Evolutionary conservation across 805 yeast genomes (phyloP).

Genomic region (Ogataea neopini): DNA sequence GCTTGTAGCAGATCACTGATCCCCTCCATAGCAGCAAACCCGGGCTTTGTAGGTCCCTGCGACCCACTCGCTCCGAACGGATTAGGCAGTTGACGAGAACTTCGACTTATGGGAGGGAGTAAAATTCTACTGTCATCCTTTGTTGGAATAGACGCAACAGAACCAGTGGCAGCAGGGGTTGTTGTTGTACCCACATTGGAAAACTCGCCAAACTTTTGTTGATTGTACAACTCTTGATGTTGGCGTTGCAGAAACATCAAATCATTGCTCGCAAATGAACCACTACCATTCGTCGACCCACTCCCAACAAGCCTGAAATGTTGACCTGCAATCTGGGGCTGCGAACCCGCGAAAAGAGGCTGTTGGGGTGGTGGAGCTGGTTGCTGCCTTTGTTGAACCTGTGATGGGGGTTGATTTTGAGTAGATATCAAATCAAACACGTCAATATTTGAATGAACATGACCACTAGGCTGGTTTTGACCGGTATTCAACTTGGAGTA

Average conservation of each 20-base stretch:
- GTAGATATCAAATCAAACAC: slow-evolving; percentile 23
- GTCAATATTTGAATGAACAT: slow-evolving; percentile 16
- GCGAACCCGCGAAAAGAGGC: neutral
- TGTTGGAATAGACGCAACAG: no score
- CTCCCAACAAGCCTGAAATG: slow-evolving; percentile 13
- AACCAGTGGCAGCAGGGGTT: no score
- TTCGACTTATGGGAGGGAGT: slow-evolving; percentile 24
- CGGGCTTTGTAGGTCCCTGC: slow-evolving; percentile 2
- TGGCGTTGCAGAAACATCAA: slow-evolving; percentile 20
- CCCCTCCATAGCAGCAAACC: slow-evolving; percentile 19
- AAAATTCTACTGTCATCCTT: slow-evolving; percentile 7
- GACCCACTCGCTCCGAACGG: slow-evolving; percentile 13
- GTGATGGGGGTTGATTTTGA: slow-evolving; percentile 13
- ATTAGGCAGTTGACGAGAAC: slow-evolving; percentile 21
- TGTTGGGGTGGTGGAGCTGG: slow-evolving; percentile 9
- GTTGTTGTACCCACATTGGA: neutral
- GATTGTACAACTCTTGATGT: slow-evolving; percentile 19
- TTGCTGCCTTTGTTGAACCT: slow-evolving; percentile 5
- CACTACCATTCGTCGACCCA: slow-evolving; percentile 1
- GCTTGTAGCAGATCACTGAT: slow-evolving; percentile 26
- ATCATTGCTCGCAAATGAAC: slow-evolving; percentile 10
- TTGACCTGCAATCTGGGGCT: slow-evolving; percentile 6
- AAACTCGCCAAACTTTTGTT: slow-evolving; percentile 15
- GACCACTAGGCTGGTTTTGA: slow-evolving; percentile 4
- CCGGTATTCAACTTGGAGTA: slow-evolving; percentile 18